These are phyloP conservation scores for Ogataea naganishii DNA, from an alignment of 805 yeast species.

Conservation along the genomic window DNA sequence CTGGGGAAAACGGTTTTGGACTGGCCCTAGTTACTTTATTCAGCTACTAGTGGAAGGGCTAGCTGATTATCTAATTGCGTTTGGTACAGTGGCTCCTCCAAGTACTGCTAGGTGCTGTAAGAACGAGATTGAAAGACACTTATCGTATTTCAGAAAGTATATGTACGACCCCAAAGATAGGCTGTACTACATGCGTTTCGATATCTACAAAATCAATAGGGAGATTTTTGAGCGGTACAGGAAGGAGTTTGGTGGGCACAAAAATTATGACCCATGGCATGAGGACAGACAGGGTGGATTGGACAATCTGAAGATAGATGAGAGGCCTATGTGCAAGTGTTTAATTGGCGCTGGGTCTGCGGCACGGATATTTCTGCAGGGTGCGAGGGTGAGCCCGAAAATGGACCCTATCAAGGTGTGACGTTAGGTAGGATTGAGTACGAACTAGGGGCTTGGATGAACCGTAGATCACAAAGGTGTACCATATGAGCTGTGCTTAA, in stretches of 20 bases:
- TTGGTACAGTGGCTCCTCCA: slow-evolving; percentile 31
- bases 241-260: slow-evolving; percentile 46
- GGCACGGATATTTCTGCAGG: slow-evolving; percentile 61
- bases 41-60: slow-evolving; percentile 61
- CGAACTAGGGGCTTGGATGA: not conserved
- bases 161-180: slow-evolving; percentile 51
- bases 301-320: slow-evolving; percentile 19
- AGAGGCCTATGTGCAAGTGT: slow-evolving; percentile 26
- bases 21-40: slow-evolving; percentile 54
- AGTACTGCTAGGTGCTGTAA: slow-evolving; percentile 21
- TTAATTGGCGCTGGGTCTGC: slow-evolving; percentile 61
- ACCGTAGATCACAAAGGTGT: not conserved
- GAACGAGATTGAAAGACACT: slow-evolving; percentile 42
- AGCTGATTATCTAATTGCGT: slow-evolving; percentile 50
- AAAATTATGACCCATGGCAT: slow-evolving; percentile 37
- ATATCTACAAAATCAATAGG: slow-evolving; percentile 44
- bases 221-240: slow-evolving; percentile 43
- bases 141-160: slow-evolving; percentile 48
- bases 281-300: slow-evolving; percentile 43
- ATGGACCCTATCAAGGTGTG: slow-evolving; percentile 14
- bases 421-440: not conserved
- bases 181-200: slow-evolving; percentile 49
- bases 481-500: not conserved
- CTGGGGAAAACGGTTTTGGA: slow-evolving; percentile 48
- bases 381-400: slow-evolving; percentile 45